Evolutionary conservation across 83 land plant species (phyloP).

Genomic region (Larix sibirica): DNA sequence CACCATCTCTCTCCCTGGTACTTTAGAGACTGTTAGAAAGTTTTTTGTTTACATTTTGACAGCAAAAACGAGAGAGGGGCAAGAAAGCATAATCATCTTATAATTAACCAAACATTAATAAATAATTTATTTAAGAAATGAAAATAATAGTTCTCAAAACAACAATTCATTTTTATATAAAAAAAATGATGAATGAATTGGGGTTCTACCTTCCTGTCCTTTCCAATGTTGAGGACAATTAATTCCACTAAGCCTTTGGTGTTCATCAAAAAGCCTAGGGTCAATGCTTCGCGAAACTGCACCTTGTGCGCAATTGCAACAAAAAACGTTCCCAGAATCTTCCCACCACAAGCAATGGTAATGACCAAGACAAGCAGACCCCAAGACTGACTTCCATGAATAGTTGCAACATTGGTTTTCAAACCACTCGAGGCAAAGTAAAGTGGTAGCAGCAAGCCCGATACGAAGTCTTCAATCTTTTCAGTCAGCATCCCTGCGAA

Average conservation of each 20-base stretch:
- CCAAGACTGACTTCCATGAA: constrained; percentile 27
- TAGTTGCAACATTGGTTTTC: constrained; percentile 46
- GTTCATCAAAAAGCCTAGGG: constrained; percentile 81
- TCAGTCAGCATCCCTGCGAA: constrained; percentile 60
- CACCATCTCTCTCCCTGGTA: no score
- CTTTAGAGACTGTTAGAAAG: no score
- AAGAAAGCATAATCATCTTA: no score
- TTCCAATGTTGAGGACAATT: constrained; percentile 79
- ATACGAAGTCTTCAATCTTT: constrained; percentile 78
- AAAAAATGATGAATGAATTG: neutral
- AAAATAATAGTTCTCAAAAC: neutral
- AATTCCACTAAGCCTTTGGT: constrained; percentile 84
- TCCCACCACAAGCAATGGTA: constrained; percentile 45
- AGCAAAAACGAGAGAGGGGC: neutral
- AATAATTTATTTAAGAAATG: no score
- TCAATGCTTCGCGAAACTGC: constrained; percentile 42
- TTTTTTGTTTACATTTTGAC: no score
- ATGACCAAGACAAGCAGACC: constrained; percentile 40
- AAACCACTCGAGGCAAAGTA: constrained; percentile 77
- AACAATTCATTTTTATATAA: neutral
- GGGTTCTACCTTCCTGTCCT: constrained; percentile 31
- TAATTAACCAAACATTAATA: no score
- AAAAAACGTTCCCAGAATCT: constrained; percentile 57
- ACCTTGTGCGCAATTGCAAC: constrained; percentile 29
- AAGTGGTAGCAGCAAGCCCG: constrained; percentile 68